Evolutionary conservation across 805 yeast genomes (phyloP).

Genomic region (Candida xyloterini): DNA sequence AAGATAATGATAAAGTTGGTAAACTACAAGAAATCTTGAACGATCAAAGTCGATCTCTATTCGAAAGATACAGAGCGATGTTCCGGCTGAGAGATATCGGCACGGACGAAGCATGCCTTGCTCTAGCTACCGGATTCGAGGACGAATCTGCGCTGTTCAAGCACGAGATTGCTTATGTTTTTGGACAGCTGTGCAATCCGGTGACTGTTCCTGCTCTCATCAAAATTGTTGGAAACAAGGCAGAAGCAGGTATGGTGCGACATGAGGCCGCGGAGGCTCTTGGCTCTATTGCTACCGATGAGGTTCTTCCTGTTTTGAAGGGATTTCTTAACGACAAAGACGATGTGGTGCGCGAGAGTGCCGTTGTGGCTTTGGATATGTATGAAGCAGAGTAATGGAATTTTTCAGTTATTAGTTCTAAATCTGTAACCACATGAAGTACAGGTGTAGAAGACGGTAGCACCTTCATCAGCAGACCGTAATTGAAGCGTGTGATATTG

Average conservation of each 20-base stretch:
- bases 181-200: conserved; percentile 95
- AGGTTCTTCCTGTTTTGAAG: conserved; percentile 84
- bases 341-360: conserved; percentile 92
- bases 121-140: conserved; percentile 83
- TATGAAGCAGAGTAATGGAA: conserved; percentile 74
- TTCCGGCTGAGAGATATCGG: conserved; percentile 95
- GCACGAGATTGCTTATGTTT: conserved; percentile 97
- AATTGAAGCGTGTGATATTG: conserved; percentile 94
- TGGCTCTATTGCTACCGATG: conserved; percentile 95
- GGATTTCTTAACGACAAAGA: conserved; percentile 77
- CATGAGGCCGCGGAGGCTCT: conserved; percentile 99
- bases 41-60: conserved; percentile 73
- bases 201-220: conserved; percentile 85
- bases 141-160: conserved; percentile 93
- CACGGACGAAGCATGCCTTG: conserved; percentile 87
- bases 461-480: conserved; percentile 99
- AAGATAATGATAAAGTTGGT: conserved; percentile 53
- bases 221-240: conserved; percentile 69
- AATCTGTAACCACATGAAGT: conserved; percentile 88
- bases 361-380: conserved; percentile 97
- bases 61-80: conserved; percentile 97
- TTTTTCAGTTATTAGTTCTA: conserved; percentile 77
- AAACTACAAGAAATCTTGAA: conserved; percentile 68
- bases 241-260: conserved; percentile 97
- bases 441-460: conserved; percentile 97